These are phyloP conservation scores for Schoenoplectus tabernaemontani DNA, from an alignment of 202 grass and related monocot species.

Conservation along the genomic window DNA sequence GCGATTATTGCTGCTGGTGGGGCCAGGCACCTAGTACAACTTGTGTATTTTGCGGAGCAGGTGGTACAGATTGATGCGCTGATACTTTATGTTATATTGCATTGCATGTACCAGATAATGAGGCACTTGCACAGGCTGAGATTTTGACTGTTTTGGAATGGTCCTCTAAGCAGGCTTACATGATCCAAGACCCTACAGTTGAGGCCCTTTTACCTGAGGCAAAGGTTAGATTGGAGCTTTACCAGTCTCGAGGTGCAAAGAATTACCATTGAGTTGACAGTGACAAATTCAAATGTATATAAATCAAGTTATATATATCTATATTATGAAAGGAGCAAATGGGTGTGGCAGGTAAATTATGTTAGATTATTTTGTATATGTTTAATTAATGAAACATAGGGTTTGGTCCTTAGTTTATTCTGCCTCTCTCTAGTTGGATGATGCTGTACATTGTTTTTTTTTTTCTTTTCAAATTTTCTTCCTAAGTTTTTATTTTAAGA, in stretches of 20 bases:
- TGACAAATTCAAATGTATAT: conserved; percentile 22
- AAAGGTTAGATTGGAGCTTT: conserved; percentile 77
- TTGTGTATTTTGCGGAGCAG: conserved; percentile 78
- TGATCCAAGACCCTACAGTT: conserved; percentile 63
- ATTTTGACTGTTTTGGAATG: conserved; percentile 79
- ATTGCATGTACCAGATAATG: conserved; percentile 70
- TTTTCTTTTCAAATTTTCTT: not conserved
- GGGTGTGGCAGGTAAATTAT: not conserved
- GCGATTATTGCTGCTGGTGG: conserved; percentile 71
- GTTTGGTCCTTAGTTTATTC: conserved; percentile 11
- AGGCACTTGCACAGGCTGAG: conserved; percentile 87
- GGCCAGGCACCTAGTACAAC: conserved; percentile 81
- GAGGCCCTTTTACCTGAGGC: conserved; percentile 75
- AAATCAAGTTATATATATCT: conserved; percentile 13
- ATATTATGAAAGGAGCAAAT: not conserved
- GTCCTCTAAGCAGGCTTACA: conserved; percentile 71
- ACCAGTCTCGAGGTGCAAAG: conserved; percentile 79
- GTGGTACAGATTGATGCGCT: conserved; percentile 63
- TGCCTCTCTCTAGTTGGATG: conserved; percentile 2
- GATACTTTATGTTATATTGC: conserved; percentile 80
- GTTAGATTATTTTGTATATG: conserved; percentile 16
- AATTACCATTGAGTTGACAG: conserved; percentile 56
- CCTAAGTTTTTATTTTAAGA: conserved; percentile 1
- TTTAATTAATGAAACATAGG: conserved; percentile 11
- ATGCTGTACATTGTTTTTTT: conserved; percentile 2